Conservation (phyloP, 805 yeast species). For the Saturnispora serradocipensis region DNA sequence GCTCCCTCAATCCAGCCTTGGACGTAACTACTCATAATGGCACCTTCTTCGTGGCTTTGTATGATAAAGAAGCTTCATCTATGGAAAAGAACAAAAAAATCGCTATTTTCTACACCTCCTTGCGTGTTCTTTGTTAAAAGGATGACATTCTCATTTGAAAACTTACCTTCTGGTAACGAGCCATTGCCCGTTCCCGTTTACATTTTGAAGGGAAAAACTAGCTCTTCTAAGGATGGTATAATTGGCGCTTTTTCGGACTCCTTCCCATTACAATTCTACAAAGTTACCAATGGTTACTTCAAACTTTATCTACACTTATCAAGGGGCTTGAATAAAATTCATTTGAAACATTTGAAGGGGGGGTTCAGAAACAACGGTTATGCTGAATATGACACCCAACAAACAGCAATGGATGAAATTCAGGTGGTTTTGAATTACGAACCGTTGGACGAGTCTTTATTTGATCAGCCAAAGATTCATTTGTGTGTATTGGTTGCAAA, state of each 20-base stretch:
- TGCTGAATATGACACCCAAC: slow-evolving; percentile 17
- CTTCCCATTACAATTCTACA: slow-evolving; percentile 65
- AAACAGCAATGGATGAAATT: slow-evolving; percentile 14
- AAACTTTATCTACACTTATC: slow-evolving; percentile 60
- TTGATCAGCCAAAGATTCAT: slow-evolving; percentile 66
- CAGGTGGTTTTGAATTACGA: slow-evolving; percentile 33
- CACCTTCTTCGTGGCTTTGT: not conserved
- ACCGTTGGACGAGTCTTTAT: slow-evolving; percentile 35
- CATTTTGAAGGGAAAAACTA: slow-evolving; percentile 39
- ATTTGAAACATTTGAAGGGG: slow-evolving; percentile 39
- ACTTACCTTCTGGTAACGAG: slow-evolving; percentile 26
- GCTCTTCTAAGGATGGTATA: slow-evolving; percentile 25
- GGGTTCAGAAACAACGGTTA: slow-evolving; percentile 26
- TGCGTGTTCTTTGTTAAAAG: not conserved
- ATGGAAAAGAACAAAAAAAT: not conserved
- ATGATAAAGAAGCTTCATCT: not conserved
- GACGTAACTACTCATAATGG: slow-evolving; percentile 5
- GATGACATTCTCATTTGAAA: slow-evolving; percentile 26
- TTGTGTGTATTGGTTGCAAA: slow-evolving; percentile 65
- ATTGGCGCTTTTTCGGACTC: slow-evolving; percentile 33
- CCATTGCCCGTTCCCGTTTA: slow-evolving; percentile 38
- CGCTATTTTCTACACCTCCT: not conserved
- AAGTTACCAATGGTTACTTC: slow-evolving; percentile 61
- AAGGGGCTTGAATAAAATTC: slow-evolving; percentile 52
- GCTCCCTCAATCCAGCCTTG: slow-evolving; percentile 11